These are phyloP conservation scores for Colletotrichum theobromicola DNA, from an alignment of 2,329 filamentous ascomycete species.

Conservation along the genomic window DNA sequence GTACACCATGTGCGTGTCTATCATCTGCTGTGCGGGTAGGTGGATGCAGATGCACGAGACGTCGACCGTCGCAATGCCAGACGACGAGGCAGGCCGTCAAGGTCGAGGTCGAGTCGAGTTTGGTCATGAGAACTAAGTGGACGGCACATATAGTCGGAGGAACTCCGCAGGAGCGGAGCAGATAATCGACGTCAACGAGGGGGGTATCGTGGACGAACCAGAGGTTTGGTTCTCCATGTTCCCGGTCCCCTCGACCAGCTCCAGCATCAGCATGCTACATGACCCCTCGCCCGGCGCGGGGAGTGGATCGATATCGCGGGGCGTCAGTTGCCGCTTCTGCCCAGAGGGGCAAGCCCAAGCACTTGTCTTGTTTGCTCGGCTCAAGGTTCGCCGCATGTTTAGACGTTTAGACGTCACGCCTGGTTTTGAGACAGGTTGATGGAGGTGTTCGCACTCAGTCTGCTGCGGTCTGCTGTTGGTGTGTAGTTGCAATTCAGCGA, in stretches of 20 bases:
- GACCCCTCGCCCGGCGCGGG: background rate
- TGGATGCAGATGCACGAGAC: background rate
- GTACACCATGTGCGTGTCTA: background rate
- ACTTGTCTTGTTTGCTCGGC: background rate
- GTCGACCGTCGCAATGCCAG: background rate
- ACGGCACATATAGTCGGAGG: conserved; percentile 5
- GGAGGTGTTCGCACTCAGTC: background rate
- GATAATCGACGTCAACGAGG: background rate
- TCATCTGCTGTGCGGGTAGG: background rate
- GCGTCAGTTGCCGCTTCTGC: background rate
- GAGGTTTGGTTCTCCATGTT: background rate
- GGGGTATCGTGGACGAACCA: background rate
- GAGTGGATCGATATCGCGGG: background rate
- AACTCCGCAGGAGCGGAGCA: conserved; percentile 14
- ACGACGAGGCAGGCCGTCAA: background rate
- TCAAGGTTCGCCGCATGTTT: background rate
- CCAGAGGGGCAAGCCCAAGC: conserved; percentile 5
- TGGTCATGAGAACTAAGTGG: background rate
- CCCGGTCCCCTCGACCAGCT: too few relatives aligned
- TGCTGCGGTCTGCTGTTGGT: background rate
- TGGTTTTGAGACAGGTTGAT: background rate
- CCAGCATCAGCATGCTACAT: background rate
- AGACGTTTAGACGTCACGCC: background rate
- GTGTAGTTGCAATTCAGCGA: conserved; percentile 18
- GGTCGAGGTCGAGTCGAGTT: background rate